These are phyloP conservation scores for Penicillium daleae DNA, from an alignment of 495 filamentous ascomycete species.

Conservation along the genomic window DNA sequence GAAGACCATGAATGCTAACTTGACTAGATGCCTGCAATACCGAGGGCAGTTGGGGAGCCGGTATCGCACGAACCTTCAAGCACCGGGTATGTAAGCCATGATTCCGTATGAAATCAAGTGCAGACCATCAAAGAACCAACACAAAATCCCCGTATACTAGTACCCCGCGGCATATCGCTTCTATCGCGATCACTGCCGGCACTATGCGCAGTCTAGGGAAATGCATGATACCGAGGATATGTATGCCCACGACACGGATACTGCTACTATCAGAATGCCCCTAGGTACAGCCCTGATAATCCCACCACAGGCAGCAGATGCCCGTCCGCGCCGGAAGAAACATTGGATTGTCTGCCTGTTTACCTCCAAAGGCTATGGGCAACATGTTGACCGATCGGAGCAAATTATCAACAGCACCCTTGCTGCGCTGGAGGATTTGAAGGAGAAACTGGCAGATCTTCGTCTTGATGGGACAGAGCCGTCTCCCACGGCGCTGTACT, in stretches of 20 bases:
- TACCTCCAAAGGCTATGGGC: constrained; percentile 42
- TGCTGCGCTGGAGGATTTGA: constrained; percentile 45
- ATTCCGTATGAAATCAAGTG: not conserved
- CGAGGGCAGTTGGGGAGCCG: constrained; percentile 47
- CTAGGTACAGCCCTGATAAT: constrained; percentile 51
- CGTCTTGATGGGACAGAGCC: not conserved
- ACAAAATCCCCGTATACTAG: constrained; percentile 20
- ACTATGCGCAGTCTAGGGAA: not conserved
- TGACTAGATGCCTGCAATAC: constrained; percentile 52
- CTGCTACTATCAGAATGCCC: constrained; percentile 14
- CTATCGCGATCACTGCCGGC: constrained; percentile 41
- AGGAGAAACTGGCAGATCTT: constrained; percentile 31
- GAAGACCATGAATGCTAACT: not conserved
- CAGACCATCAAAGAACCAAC: not conserved
- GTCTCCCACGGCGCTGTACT: constrained; percentile 31
- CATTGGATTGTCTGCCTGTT: constrained; percentile 58
- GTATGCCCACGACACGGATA: not conserved
- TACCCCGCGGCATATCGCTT: constrained; percentile 45
- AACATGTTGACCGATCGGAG: constrained; percentile 26
- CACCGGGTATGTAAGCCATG: constrained; percentile 29
- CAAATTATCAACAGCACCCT: constrained; percentile 43
- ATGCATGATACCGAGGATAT: constrained; percentile 19
- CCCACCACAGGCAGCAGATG: constrained; percentile 39
- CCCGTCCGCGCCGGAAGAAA: constrained; percentile 17
- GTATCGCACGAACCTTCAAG: constrained; percentile 44